Evolutionary conservation across 176 grass and related monocot species (phyloP), one percentile per base, ranked within the genome.

Genomic region (Alopecurus myosuroides): DNA sequence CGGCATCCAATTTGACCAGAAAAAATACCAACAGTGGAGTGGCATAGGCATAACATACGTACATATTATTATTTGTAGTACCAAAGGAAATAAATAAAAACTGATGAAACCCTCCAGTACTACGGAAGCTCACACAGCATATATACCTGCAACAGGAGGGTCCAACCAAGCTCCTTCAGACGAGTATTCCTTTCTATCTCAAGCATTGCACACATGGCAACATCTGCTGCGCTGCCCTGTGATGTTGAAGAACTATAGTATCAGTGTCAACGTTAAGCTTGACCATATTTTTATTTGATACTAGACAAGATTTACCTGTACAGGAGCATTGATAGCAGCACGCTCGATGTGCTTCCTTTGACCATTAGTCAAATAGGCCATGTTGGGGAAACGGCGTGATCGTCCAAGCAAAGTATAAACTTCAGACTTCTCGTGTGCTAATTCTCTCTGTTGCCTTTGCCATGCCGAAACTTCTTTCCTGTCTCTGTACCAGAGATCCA

Each of bases 201-300:
- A 77, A 96, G 90, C 97, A 99, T 99, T 19, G 97, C 97, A 78
- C 97, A 99, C 97, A 96, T 99, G 55, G 97, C 93, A 85, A 99
- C 97, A 87, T 99, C 97, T 80, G 93, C 97, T 81, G 97, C 97
- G 74, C 97, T 99, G 30, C 97, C 97, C 97, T 99, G 89, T 88
- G 78, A 60, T 74, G 28, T 85, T 70, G 83, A 15, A 50, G 75
- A 63, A 69, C 9, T 61, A 49, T 28, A 82, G 61, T 61, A 75
- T 72, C 36, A 81, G 28, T 56, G 25, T 36, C 26, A 26, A 51
- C 63, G 28, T 40, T 48, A 85, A 58, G 65, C 75, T 82, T 25
- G 40, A 74, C 53, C n/a, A 44, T 25, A 56, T 74, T 57, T 13
- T 12, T 28, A 70, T 74, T 46, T 45, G 48, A 39, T 56, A 63